Conservation (phyloP, 148 eudicot species). For the Vaccinium darrowii region DNA sequence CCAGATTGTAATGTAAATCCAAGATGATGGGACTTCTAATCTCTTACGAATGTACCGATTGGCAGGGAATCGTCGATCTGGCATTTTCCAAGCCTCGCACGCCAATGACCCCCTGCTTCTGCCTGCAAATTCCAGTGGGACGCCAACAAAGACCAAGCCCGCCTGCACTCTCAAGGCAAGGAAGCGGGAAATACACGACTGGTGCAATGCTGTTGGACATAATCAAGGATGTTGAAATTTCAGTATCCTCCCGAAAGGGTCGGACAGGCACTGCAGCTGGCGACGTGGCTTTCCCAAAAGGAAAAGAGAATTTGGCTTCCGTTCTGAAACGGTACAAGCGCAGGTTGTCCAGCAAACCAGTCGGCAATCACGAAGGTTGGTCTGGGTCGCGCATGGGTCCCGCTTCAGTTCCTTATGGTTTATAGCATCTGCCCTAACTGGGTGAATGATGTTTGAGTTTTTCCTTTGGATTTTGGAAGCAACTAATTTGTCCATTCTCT, state of each 20-base stretch:
- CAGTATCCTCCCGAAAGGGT: conserved; percentile 83
- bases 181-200: conserved; percentile 69
- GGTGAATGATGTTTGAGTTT: background rate
- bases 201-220: conserved; percentile 65
- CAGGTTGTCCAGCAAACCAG: conserved; percentile 63
- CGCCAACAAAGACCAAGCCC: conserved; percentile 60
- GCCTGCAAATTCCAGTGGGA: conserved; percentile 68
- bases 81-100: conserved; percentile 80
- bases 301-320: conserved; percentile 92
- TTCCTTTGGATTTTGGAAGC: conserved; percentile 2
- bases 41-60: background rate
- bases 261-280: conserved; percentile 96
- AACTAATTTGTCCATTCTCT: conserved; percentile 9
- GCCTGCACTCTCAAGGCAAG: conserved; percentile 59
- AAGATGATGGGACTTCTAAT: background rate
- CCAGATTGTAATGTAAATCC: background rate
- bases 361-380: conserved; percentile 36
- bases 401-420: conserved; percentile 29
- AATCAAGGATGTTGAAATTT: conserved; percentile 81
- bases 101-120: conserved; percentile 69
- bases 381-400: conserved; percentile 36
- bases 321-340: conserved; percentile 97
- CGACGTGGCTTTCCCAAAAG: conserved; percentile 95
- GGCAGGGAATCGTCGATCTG: conserved; percentile 77
- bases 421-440: conserved; percentile 19